These are phyloP conservation scores for Candida sp. DNA, from an alignment of 1,139 yeast genomes.

Conservation along the genomic window DNA sequence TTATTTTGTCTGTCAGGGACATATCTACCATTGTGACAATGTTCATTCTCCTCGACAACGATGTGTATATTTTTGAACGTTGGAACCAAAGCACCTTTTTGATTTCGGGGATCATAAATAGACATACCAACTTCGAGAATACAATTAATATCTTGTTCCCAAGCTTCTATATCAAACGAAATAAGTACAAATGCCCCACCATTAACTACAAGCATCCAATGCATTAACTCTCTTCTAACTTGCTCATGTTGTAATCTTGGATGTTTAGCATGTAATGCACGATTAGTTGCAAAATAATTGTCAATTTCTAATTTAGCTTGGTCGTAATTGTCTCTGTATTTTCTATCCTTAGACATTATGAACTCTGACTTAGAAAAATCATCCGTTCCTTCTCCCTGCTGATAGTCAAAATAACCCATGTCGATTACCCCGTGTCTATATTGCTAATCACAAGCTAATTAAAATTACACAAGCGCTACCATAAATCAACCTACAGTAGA, in stretches of 20 bases:
- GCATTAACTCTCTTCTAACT: background rate
- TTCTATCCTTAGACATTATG: background rate
- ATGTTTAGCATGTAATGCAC: background rate
- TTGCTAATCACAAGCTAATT: no score
- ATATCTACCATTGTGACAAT: slow-evolving; percentile 48
- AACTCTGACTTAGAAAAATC: background rate
- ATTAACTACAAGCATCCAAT: slow-evolving; percentile 8
- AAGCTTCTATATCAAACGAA: slow-evolving; percentile 66
- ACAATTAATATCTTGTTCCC: slow-evolving; percentile 42
- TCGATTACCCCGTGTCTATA: no score
- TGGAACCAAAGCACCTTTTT: slow-evolving; percentile 36
- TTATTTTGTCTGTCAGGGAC: slow-evolving; percentile 61
- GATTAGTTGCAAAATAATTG: background rate
- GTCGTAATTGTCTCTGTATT: no score
- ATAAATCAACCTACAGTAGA: no score
- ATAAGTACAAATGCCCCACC: slow-evolving; percentile 37
- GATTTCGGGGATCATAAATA: slow-evolving; percentile 58
- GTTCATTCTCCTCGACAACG: slow-evolving; percentile 46
- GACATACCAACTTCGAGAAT: slow-evolving; percentile 71
- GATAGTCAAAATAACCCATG: no score
- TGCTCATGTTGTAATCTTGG: background rate
- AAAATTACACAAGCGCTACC: no score
- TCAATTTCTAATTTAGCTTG: background rate
- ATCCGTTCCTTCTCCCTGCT: no score
- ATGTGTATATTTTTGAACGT: slow-evolving; percentile 51